Percentiles rank a stretch among this genome's conserved stretches.
These are phyloP conservation scores for Metschnikowia matae DNA, from an alignment of 805 yeast species.

Conservation along the genomic window DNA sequence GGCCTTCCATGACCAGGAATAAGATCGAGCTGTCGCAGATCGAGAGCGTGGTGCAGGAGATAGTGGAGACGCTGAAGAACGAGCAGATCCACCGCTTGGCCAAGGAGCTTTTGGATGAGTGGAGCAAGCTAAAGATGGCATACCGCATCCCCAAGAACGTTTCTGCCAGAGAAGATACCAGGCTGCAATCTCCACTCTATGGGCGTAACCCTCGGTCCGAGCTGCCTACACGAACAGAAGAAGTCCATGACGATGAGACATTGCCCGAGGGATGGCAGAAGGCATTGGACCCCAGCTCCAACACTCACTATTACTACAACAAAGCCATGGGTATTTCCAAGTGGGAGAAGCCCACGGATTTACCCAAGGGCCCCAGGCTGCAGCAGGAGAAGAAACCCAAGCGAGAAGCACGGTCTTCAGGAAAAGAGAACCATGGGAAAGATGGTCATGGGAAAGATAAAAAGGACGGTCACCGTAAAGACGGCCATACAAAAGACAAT, in stretches of 20 bases:
- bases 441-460: not conserved
- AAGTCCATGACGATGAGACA: constrained; percentile 15
- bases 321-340: constrained; percentile 42
- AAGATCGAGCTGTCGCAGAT: constrained; percentile 72
- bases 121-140: constrained; percentile 78
- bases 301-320: constrained; percentile 52
- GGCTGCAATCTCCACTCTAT: constrained; percentile 10
- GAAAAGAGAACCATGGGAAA: too few species aligned
- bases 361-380: constrained; percentile 31
- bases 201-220: constrained; percentile 14
- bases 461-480: not conserved
- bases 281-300: constrained; percentile 45
- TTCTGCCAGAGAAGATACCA: constrained; percentile 6
- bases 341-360: constrained; percentile 56
- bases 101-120: constrained; percentile 49
- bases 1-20: constrained; percentile 65
- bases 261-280: constrained; percentile 68
- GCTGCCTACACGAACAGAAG: constrained; percentile 11
- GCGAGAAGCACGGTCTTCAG: not conserved
- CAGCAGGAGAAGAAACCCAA: constrained; percentile 6
- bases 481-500: not conserved
- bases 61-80: constrained; percentile 26
- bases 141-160: constrained; percentile 72
- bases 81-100: constrained; percentile 35
- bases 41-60: constrained; percentile 53